Evolutionary conservation across 345 rosid genomes (phyloP).

Genomic region (Melaleuca alternifolia): DNA sequence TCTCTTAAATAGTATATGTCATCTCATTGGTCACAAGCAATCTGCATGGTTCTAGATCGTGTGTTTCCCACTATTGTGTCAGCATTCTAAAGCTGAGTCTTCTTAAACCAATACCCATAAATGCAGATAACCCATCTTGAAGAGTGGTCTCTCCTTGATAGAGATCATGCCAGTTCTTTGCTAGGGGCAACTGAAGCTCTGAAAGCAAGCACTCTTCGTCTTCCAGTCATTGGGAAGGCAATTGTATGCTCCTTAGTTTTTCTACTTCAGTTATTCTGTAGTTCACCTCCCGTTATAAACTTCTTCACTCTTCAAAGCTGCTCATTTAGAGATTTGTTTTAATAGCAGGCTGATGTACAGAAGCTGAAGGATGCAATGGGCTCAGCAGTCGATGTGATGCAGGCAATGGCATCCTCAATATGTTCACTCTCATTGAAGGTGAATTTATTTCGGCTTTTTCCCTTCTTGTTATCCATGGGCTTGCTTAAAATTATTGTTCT

Average conservation of each 20-base stretch:
- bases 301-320: background rate
- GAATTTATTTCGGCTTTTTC: background rate
- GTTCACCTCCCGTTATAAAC: background rate
- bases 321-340: background rate
- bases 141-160: constrained; percentile 71
- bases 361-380: constrained; percentile 80
- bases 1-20: background rate
- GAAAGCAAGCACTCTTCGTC: constrained; percentile 93
- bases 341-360: constrained; percentile 56
- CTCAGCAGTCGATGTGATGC: constrained; percentile 85
- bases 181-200: constrained; percentile 82
- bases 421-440: constrained; percentile 60
- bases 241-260: constrained; percentile 23
- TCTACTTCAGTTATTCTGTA: background rate
- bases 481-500: background rate
- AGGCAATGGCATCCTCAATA: constrained; percentile 79
- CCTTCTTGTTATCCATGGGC: background rate
- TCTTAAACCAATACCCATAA: background rate
- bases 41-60: background rate
- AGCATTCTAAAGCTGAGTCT: background rate
- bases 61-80: background rate
- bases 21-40: background rate
- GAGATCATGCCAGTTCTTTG: constrained; percentile 62
- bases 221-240: constrained; percentile 79
- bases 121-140: constrained; percentile 56